A percentile compares a stretch with the other conserved stretches of the same genome.
Conservation (phyloP, 2,329 filamentous ascomycete genomes). For the Dactylellina cionopaga region DNA sequence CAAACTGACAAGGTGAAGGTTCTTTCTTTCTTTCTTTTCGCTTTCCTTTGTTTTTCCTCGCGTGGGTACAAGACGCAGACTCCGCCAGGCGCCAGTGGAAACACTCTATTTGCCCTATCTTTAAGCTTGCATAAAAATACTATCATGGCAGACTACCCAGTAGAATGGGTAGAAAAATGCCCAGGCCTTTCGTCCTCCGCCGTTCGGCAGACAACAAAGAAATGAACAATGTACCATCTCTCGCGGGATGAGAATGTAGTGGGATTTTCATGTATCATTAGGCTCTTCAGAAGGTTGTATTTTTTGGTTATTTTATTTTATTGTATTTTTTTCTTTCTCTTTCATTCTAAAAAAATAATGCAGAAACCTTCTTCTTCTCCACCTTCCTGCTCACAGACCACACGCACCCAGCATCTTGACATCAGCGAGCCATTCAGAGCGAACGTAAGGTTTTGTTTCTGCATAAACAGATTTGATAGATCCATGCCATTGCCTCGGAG, state of each 20-base stretch:
- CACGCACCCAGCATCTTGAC: slow-evolving; percentile 40
- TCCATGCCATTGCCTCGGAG: slow-evolving; percentile 52
- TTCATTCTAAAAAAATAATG: too few species aligned
- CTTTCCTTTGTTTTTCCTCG: slow-evolving; percentile 32
- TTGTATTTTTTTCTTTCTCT: too few species aligned
- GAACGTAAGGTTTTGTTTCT: slow-evolving; percentile 25
- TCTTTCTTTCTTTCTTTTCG: too few species aligned
- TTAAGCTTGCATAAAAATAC: slow-evolving; percentile 48
- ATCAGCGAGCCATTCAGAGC: slow-evolving; percentile 43
- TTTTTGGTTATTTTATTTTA: slow-evolving; percentile 20
- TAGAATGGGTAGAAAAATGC: slow-evolving; percentile 38
- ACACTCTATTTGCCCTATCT: slow-evolving; percentile 52
- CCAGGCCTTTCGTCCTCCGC: slow-evolving; percentile 37
- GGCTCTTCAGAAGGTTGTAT: slow-evolving; percentile 49
- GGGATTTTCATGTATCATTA: slow-evolving; percentile 48
- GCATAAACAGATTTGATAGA: slow-evolving; percentile 40
- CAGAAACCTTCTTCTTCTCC: slow-evolving; percentile 36
- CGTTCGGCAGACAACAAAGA: slow-evolving; percentile 34
- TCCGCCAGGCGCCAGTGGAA: slow-evolving; percentile 49
- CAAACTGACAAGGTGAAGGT: too few species aligned
- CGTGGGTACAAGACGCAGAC: slow-evolving; percentile 36
- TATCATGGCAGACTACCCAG: slow-evolving; percentile 40
- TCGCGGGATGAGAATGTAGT: slow-evolving; percentile 39
- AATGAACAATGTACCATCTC: slow-evolving; percentile 41
- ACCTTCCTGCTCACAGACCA: slow-evolving; percentile 39